Evolutionary conservation across 352 stramenopile genomes (phyloP).

Genomic region (Blastocystis sp.): DNA sequence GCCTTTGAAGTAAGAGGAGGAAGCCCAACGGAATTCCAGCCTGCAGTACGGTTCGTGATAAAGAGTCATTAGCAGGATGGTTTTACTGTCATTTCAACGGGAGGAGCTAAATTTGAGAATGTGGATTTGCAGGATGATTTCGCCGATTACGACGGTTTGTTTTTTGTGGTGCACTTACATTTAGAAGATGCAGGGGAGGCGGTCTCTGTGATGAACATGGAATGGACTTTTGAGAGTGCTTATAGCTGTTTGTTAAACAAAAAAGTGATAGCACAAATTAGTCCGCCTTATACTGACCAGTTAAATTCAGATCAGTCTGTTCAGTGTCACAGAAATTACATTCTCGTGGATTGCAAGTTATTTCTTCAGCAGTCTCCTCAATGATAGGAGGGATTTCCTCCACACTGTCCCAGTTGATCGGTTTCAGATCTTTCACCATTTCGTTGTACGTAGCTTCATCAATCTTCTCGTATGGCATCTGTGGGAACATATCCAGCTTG

Average conservation of each 20-base stretch:
- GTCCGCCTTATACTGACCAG: slow-evolving; percentile 52
- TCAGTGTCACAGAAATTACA: slow-evolving; percentile 45
- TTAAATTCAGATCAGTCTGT: not conserved
- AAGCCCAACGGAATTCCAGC: not conserved
- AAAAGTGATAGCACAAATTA: slow-evolving; percentile 17
- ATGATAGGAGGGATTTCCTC: not conserved
- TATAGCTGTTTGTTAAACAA: not conserved
- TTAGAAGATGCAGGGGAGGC: slow-evolving; percentile 18
- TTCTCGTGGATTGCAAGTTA: not conserved
- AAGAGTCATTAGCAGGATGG: not conserved
- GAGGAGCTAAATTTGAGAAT: slow-evolving; percentile 13
- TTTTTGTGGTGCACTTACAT: not conserved
- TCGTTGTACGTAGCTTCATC: slow-evolving; percentile 70
- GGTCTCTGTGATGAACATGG: slow-evolving; percentile 32
- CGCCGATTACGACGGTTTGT: slow-evolving; percentile 45
- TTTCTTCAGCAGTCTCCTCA: not conserved
- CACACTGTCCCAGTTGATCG: slow-evolving; percentile 57
- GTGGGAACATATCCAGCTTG: slow-evolving; percentile 75
- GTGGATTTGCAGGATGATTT: slow-evolving; percentile 60
- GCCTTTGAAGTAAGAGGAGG: slow-evolving; percentile 44
- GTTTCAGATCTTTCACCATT: slow-evolving; percentile 60
- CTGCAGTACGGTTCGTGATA: not conserved
- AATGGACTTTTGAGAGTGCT: not conserved
- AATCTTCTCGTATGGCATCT: slow-evolving; percentile 84
- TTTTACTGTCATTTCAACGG: not conserved